phyloP scores from a whole-genome alignment of 495 filamentous ascomycete genomes.

The Penicillium odoratum region DNA sequence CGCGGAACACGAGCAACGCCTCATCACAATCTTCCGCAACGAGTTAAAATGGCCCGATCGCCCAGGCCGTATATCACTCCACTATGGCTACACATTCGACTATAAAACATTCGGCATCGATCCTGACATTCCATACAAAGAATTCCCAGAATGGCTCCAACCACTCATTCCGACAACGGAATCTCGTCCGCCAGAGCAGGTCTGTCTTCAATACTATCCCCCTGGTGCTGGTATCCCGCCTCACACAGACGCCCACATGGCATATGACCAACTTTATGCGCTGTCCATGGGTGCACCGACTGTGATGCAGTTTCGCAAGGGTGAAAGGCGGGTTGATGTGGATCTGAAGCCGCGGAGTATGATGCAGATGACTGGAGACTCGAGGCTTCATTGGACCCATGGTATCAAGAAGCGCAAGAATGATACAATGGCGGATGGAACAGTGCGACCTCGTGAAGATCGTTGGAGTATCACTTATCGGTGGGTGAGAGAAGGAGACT shows the following conservation, averaged over 20 bases:
- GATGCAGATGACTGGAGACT: slow-evolving; percentile 40
- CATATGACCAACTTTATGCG: slow-evolving; percentile 45
- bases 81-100: slow-evolving; percentile 47
- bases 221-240: slow-evolving; percentile 44
- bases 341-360: slow-evolving; percentile 37
- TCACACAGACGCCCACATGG: slow-evolving; percentile 39
- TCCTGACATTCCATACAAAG: slow-evolving; percentile 38
- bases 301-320: slow-evolving; percentile 37
- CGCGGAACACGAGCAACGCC: slow-evolving; percentile 32
- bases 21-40: slow-evolving; percentile 35
- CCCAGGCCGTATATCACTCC: slow-evolving; percentile 37
- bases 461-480: slow-evolving; percentile 46
- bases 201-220: slow-evolving; percentile 45
- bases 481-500: slow-evolving; percentile 39
- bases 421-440: slow-evolving; percentile 34
- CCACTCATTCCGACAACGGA: slow-evolving; percentile 40
- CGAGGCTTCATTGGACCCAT: slow-evolving; percentile 45
- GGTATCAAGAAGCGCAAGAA: slow-evolving; percentile 44
- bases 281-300: slow-evolving; percentile 38
- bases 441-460: slow-evolving; percentile 28
- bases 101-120: slow-evolving; percentile 45
- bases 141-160: slow-evolving; percentile 40
- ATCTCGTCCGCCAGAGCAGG: slow-evolving; percentile 39
- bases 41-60: slow-evolving; percentile 40
- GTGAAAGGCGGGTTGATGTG: slow-evolving; percentile 31